A percentile compares a stretch with the other conserved stretches of the same genome.
Evolutionary conservation across 2,329 filamentous ascomycete genomes (phyloP).

Genomic region (Stachybotrys elegans): DNA sequence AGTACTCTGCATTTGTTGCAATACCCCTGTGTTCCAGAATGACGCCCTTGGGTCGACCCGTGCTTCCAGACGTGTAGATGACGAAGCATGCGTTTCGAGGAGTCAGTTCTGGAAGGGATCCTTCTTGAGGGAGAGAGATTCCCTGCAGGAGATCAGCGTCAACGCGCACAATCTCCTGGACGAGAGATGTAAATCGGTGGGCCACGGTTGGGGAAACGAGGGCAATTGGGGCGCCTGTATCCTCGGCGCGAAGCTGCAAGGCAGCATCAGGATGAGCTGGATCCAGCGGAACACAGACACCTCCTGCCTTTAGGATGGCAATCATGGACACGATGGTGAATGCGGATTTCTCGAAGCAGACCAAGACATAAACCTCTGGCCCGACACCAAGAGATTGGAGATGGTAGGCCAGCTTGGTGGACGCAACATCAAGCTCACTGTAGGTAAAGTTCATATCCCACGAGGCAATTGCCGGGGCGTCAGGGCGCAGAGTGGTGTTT

Average conservation of each 20-base stretch:
- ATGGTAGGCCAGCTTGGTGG: neutral
- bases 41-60: slow-evolving; percentile 53
- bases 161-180: slow-evolving; percentile 5
- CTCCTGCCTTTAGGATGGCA: slow-evolving; percentile 8
- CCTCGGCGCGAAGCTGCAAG: slow-evolving; percentile 1
- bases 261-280: slow-evolving; percentile 15
- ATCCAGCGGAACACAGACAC: slow-evolving; percentile 14
- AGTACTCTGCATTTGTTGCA: slow-evolving; percentile 3
- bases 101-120: neutral
- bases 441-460: slow-evolving; percentile 3
- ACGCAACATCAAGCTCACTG: neutral
- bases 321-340: slow-evolving; percentile 1
- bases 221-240: slow-evolving; percentile 10
- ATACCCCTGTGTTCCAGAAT: slow-evolving; percentile 3
- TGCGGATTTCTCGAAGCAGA: slow-evolving; percentile 3
- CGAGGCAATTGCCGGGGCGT: slow-evolving; percentile 1
- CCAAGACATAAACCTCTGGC: neutral
- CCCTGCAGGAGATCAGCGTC: slow-evolving; percentile 6
- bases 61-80: slow-evolving; percentile 56
- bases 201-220: slow-evolving; percentile 8
- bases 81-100: slow-evolving; percentile 2
- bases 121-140: neutral
- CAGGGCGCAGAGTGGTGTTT: neutral
- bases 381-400: neutral
- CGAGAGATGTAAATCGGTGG: slow-evolving; percentile 3